phyloP scores from a whole-genome alignment of 2,329 filamentous ascomycete species.

The Nemania sp. region DNA sequence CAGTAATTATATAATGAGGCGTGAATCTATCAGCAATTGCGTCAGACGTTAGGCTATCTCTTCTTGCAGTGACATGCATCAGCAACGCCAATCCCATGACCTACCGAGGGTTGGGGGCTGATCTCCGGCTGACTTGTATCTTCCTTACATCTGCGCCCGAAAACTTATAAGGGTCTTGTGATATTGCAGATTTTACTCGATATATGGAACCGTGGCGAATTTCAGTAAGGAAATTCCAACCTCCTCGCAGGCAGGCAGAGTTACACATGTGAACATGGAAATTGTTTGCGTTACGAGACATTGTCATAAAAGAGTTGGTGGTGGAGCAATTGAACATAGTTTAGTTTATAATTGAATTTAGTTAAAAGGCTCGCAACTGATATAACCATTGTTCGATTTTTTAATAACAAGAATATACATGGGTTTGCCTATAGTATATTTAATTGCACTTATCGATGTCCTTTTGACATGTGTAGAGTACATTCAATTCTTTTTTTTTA shows the following conservation, averaged over 20 bases:
- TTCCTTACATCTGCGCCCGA: background rate
- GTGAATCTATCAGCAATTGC: conserved; percentile 19
- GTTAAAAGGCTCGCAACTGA: no score
- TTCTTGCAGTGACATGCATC: conserved; percentile 21
- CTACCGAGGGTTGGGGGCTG: conserved; percentile 9
- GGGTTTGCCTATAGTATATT: no score
- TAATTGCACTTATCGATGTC: background rate
- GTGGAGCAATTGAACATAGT: background rate
- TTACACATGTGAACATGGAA: no score
- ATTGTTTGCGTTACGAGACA: background rate
- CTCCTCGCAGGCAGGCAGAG: no score
- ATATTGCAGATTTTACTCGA: background rate
- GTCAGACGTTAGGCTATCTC: conserved; percentile 18
- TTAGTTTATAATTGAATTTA: no score
- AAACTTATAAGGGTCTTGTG: background rate
- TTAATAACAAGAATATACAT: no score
- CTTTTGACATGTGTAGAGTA: background rate
- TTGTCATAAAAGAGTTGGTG: background rate
- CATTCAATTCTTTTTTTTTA: no score
- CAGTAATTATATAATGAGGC: background rate
- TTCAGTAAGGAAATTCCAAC: no score
- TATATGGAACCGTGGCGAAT: background rate
- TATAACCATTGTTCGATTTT: no score
- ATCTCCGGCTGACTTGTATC: background rate
- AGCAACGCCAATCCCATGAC: conserved; percentile 9